Percentiles rank a stretch among this genome's conserved stretches.
Evolutionary conservation across 2,329 filamentous ascomycete species (phyloP).

Genomic region (Mycosphaerelloides madeirae): DNA sequence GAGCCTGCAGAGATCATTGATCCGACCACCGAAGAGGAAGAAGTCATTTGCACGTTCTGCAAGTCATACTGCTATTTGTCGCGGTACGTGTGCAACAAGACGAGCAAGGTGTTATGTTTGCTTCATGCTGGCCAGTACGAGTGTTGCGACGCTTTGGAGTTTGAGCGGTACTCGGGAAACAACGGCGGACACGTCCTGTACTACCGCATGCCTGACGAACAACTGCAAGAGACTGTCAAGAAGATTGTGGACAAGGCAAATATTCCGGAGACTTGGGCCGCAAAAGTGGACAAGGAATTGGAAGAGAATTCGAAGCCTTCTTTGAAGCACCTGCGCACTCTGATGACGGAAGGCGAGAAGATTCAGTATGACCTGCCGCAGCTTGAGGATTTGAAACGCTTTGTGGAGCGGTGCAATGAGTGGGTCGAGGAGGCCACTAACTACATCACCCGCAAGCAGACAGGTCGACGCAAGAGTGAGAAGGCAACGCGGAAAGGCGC

Average conservation of each 20-base stretch:
- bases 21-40: constrained; percentile 77
- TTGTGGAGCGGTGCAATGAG: constrained; percentile 93
- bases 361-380: constrained; percentile 87
- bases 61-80: constrained; percentile 90
- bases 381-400: constrained; percentile 74
- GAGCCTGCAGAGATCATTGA: constrained; percentile 58
- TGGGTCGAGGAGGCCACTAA: constrained; percentile 97
- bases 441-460: constrained; percentile 95
- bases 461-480: constrained; percentile 92
- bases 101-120: constrained; percentile 77
- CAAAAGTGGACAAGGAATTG: constrained; percentile 79
- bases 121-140: constrained; percentile 73
- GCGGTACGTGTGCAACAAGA: constrained; percentile 77
- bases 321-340: constrained; percentile 75
- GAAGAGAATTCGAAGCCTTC: constrained; percentile 80
- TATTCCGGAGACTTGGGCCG: constrained; percentile 81
- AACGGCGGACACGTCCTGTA: constrained; percentile 63
- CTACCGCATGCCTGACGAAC: constrained; percentile 71
- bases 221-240: constrained; percentile 60
- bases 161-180: constrained; percentile 58
- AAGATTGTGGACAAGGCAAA: constrained; percentile 83
- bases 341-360: constrained; percentile 90
- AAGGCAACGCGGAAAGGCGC: constrained; percentile 73
- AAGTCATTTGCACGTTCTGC: constrained; percentile 87
- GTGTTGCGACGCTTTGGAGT: constrained; percentile 68